These are phyloP conservation scores for Combretum micranthum DNA, from an alignment of 345 rosid species.

Conservation along the genomic window DNA sequence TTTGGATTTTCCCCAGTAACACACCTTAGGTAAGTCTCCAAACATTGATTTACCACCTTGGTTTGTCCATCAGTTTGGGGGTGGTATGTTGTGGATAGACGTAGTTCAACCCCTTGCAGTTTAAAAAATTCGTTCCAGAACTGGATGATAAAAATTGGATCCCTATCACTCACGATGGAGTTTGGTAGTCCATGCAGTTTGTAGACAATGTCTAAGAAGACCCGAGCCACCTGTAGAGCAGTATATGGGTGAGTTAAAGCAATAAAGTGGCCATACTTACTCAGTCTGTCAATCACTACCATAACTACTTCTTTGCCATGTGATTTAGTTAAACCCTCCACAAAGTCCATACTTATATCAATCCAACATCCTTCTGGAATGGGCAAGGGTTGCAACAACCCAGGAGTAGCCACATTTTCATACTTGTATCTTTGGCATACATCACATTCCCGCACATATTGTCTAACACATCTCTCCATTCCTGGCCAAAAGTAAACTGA, in stretches of 20 bases:
- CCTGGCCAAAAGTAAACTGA: background rate
- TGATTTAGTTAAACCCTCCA: background rate
- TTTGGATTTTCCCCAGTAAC: too few species aligned
- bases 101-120: too few species aligned
- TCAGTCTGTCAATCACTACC: background rate
- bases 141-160: too few species aligned
- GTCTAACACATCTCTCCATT: background rate
- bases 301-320: background rate
- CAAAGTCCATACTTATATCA: background rate
- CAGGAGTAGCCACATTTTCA: background rate
- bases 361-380: background rate
- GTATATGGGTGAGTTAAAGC: background rate
- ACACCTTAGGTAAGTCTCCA: too few species aligned
- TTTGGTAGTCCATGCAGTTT: background rate
- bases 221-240: background rate
- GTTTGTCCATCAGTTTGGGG: too few species aligned
- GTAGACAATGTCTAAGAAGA: background rate
- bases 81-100: too few species aligned
- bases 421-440: background rate
- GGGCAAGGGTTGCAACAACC: background rate
- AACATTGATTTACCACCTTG: too few species aligned
- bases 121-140: too few species aligned
- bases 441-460: background rate
- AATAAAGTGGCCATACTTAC: background rate
- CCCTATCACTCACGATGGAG: background rate